A percentile compares a stretch with the other conserved stretches of the same genome.
phyloP scores from a whole-genome alignment of 805 yeast species.

The Ogataea siamensis region DNA sequence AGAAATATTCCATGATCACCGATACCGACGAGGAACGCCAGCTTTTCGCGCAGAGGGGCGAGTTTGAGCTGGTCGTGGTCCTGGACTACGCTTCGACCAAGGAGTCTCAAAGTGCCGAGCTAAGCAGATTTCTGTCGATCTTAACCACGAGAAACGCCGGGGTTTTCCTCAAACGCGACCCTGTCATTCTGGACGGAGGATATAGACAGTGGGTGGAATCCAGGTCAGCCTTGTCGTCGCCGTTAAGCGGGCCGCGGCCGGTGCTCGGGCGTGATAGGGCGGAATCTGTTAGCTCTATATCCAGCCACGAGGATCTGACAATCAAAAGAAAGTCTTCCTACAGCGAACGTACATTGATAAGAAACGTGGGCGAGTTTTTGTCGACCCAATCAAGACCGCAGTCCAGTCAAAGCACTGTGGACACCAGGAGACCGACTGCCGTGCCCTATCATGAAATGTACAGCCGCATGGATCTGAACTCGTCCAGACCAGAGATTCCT shows the following conservation, averaged over 20 bases:
- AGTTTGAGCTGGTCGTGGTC: constrained; percentile 62
- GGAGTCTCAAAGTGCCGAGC: constrained; percentile 18
- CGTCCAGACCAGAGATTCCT: constrained; percentile 4
- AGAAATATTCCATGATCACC: constrained; percentile 52
- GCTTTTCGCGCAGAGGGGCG: constrained; percentile 50
- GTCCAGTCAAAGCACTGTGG: constrained; percentile 15
- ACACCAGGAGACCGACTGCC: constrained; percentile 5
- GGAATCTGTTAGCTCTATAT: constrained; percentile 10
- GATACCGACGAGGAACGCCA: constrained; percentile 55
- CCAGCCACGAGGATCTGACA: constrained; percentile 18
- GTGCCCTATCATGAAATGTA: constrained; percentile 7
- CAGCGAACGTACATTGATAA: constrained; percentile 19
- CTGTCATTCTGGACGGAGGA: constrained; percentile 56
- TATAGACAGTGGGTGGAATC: constrained; percentile 55
- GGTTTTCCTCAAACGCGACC: constrained; percentile 39
- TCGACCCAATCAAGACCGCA: constrained; percentile 18
- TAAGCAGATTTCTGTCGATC: constrained; percentile 36
- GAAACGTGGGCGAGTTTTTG: constrained; percentile 24
- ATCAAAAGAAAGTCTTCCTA: constrained; percentile 14
- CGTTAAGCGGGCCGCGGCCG: constrained; percentile 22
- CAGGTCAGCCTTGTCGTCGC: constrained; percentile 20
- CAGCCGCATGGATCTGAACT: constrained; percentile 1
- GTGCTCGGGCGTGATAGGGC: constrained; percentile 17
- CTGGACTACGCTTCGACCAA: constrained; percentile 48
- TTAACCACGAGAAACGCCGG: constrained; percentile 39